Conservation (phyloP, 306 rosid genomes). For the Dalbergia cochinchinensis region DNA sequence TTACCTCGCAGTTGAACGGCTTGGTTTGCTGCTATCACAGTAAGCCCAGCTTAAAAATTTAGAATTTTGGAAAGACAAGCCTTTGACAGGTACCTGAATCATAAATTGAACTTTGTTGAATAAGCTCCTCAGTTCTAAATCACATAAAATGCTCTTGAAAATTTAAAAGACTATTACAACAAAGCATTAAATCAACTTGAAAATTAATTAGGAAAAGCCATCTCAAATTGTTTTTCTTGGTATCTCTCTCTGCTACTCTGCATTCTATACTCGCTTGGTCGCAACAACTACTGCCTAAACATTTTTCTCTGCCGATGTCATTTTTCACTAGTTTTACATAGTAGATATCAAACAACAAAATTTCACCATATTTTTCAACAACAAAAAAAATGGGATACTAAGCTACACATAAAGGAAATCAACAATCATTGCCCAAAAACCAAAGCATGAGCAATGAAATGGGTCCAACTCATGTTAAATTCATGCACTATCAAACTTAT, state of each 20-base stretch:
- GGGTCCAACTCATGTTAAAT: slow-evolving; percentile 28
- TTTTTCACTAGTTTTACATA: slow-evolving; percentile 14
- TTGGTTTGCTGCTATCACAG: slow-evolving; percentile 93
- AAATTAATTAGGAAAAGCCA: slow-evolving; percentile 16
- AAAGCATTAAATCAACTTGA: slow-evolving; percentile 25
- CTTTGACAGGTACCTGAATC: slow-evolving; percentile 77
- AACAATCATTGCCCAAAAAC: slow-evolving; percentile 30
- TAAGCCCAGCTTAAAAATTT: slow-evolving; percentile 74
- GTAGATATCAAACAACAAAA: slow-evolving; percentile 17
- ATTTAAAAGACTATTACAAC: slow-evolving; percentile 1
- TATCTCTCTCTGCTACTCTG: background rate
- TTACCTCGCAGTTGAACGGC: slow-evolving; percentile 74
- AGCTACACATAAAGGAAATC: slow-evolving; percentile 19
- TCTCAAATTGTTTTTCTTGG: slow-evolving; percentile 12
- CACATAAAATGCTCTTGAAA: slow-evolving; percentile 24
- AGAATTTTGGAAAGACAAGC: slow-evolving; percentile 73
- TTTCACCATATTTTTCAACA: background rate
- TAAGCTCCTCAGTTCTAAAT: slow-evolving; percentile 37
- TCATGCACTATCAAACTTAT: slow-evolving; percentile 27
- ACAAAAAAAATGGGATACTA: background rate
- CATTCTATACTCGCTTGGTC: background rate
- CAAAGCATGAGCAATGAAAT: slow-evolving; percentile 30
- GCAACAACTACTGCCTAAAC: background rate
- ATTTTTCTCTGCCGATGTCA: slow-evolving; percentile 19
- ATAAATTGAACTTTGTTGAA: slow-evolving; percentile 38